A percentile compares a stretch with the other conserved stretches of the same genome.
Conservation (phyloP, 768 basidiomycete genomes). For the Pholiota microspora region DNA sequence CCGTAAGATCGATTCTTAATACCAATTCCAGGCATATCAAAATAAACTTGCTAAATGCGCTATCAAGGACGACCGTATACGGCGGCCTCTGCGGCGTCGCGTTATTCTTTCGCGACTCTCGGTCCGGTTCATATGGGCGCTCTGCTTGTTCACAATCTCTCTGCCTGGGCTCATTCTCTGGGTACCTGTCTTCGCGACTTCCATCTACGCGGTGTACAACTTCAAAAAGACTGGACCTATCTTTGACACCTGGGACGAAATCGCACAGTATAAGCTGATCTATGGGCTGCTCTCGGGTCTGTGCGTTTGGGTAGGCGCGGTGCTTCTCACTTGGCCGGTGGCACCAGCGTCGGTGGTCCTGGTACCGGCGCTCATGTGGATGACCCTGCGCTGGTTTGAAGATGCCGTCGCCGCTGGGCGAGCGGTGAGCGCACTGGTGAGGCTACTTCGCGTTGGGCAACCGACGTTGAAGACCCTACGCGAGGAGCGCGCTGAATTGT, state of each 20-base stretch:
- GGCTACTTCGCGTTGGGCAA: conserved; percentile 63
- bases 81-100: conserved; percentile 54
- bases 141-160: conserved; percentile 61
- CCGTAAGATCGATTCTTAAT: neutral
- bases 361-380: conserved; percentile 84
- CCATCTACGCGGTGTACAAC: conserved; percentile 66
- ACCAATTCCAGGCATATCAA: conserved; percentile 59
- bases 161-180: conserved; percentile 80
- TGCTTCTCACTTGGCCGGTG: conserved; percentile 62
- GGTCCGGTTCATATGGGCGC: conserved; percentile 63
- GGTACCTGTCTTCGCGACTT: conserved; percentile 74
- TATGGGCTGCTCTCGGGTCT: conserved; percentile 78
- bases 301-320: conserved; percentile 56
- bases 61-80: conserved; percentile 85
- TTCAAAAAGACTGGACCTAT: conserved; percentile 82
- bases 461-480: conserved; percentile 52
- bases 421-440: conserved; percentile 60
- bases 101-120: conserved; percentile 62
- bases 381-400: conserved; percentile 85
- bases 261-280: conserved; percentile 85
- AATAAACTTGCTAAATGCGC: conserved; percentile 63
- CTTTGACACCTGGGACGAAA: conserved; percentile 88
- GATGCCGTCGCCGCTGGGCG: conserved; percentile 79
- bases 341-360: conserved; percentile 53
- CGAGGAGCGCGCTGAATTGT: conserved; percentile 51